These are phyloP conservation scores for Kentomonas sorsogonicus DNA, from an alignment of 208 protist species.

Conservation along the genomic window DNA sequence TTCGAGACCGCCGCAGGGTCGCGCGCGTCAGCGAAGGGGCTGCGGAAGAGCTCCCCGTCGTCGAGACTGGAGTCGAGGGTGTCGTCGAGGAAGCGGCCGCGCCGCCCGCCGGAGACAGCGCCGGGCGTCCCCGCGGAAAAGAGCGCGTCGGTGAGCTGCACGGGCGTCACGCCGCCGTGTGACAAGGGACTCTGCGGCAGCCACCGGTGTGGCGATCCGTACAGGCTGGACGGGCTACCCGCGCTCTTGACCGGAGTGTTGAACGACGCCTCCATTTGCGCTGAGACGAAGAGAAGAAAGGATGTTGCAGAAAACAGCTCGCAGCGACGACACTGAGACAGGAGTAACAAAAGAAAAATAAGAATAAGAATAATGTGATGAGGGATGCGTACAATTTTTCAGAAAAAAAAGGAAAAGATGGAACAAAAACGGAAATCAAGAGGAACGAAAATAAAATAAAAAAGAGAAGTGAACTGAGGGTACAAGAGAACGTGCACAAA, in stretches of 20 bases:
- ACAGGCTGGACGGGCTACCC: too few relatives aligned
- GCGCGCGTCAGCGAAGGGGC: too few relatives aligned
- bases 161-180: neutral
- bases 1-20: too few relatives aligned
- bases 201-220: too few relatives aligned
- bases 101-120: constrained; percentile 5
- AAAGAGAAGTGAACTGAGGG: neutral
- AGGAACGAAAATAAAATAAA: neutral
- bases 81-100: too few relatives aligned
- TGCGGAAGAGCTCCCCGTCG: neutral
- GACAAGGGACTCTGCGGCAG: neutral
- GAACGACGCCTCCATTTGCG: constrained; percentile 18
- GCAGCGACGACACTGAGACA: neutral
- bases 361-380: neutral
- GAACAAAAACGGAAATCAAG: neutral
- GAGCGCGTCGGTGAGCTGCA: constrained; percentile 10
- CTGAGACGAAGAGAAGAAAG: constrained; percentile 3
- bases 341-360: neutral
- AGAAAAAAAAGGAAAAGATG: constrained; percentile 7
- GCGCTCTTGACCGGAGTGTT: constrained; percentile 14
- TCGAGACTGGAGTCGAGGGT: too few relatives aligned
- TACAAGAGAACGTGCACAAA: neutral
- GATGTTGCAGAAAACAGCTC: neutral
- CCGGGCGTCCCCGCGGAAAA: constrained; percentile 8
- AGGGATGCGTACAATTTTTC: neutral